Evolutionary conservation across 2,329 filamentous ascomycete species (phyloP), one percentile per base, ranked within the genome.

Genomic region (Knoxdaviesia capensis): DNA sequence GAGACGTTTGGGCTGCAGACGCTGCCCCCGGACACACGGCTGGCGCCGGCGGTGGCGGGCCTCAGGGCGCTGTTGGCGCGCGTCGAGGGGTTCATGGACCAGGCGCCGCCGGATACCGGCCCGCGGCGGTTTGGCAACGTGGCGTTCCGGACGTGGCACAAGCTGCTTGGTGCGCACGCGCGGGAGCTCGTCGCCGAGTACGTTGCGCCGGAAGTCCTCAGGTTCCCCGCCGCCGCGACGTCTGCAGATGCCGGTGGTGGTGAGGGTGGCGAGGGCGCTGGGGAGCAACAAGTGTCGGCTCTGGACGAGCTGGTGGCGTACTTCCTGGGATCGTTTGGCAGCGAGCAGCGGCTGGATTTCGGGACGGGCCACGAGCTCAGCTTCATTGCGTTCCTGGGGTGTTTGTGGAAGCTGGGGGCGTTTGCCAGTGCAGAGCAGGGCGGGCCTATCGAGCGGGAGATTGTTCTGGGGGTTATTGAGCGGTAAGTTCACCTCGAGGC

Each of bases 361-460:
- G 90, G 90, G 2, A 96, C 90, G 0, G 90, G 90, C 0, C 90
- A 98, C 56, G 90, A 98, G 55, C 64, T 98, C 41, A 94, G 83
- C 59, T 98, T 98, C 52, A 58, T 96, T 6, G 88, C 90, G 1
- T 98, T 98, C 48, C 57, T 98, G 5, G 87, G 77, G 5, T 78
- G 81, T 45, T 64, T 98, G 5, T 98, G 88, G 87, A 94, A 94
- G 57, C 65, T 98, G 3, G 77, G 80, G 38, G 78, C 71, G 10
- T 96, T 98, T 54, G 61, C 67, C 3, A 63, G 71, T n/a, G 69
- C 66, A 2, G 50, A 55, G 6, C 47, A 57, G 34, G 62, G 61
- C 35, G 69, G 68, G 47, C 61, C 75, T 54, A 51, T 78, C 57
- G 86, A 94, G 59, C 72, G 86, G 50, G 74, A 72, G 41, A 83